Evolutionary conservation across 176 grass and related monocot genomes (phyloP).

Genomic region (Phoenix roebelenii): DNA sequence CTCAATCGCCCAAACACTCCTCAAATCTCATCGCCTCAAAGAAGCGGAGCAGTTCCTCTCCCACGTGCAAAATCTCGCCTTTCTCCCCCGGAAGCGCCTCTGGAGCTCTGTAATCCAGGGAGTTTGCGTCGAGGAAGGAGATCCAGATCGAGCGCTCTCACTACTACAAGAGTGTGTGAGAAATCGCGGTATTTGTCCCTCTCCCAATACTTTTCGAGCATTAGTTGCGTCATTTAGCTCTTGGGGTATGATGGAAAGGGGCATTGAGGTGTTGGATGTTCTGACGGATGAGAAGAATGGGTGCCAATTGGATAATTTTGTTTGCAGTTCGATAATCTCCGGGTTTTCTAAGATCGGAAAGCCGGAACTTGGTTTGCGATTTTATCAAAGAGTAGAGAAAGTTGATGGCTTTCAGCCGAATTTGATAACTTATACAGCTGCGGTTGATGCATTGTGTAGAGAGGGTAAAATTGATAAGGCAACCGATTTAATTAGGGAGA

Average conservation of each 20-base stretch:
- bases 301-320: conserved; percentile 34
- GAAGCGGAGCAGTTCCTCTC: conserved; percentile 21
- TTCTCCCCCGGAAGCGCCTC: conserved; percentile 17
- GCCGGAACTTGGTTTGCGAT: conserved; percentile 26
- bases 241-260: conserved; percentile 34
- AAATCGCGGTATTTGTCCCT: conserved; percentile 19
- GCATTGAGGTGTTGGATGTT: conserved; percentile 55
- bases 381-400: conserved; percentile 38
- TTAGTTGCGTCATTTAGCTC: conserved; percentile 26
- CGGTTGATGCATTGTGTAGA: conserved; percentile 31
- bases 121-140: conserved; percentile 23
- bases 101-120: conserved; percentile 44
- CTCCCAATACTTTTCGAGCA: conserved; percentile 19
- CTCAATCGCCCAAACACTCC: conserved; percentile 9
- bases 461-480: conserved; percentile 38
- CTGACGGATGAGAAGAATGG: conserved; percentile 26
- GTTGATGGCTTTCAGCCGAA: conserved; percentile 35
- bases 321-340: conserved; percentile 59
- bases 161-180: conserved; percentile 30
- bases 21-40: conserved; percentile 14
- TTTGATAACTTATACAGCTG: conserved; percentile 42
- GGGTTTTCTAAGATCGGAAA: conserved; percentile 39
- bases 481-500: conserved; percentile 30
- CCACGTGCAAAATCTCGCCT: conserved; percentile 8
- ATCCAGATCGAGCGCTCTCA: conserved; percentile 33